Conservation (phyloP, 352 stramenopile genomes). For the Phytophthora nicotianae region DNA sequence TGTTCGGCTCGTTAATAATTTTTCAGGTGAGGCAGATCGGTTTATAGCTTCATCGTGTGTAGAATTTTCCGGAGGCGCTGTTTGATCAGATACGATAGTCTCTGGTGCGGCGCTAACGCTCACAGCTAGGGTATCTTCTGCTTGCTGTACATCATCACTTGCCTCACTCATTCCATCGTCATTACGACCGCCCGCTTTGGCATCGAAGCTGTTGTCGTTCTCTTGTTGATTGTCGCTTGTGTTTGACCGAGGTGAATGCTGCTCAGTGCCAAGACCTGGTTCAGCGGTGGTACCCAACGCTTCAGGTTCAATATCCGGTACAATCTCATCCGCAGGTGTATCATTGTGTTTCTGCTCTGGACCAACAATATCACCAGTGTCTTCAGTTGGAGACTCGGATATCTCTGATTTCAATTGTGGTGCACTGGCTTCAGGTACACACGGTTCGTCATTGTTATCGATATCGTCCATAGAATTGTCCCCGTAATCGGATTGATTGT, state of each 20-base stretch:
- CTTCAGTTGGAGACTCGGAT: not conserved
- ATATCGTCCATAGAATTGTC: conserved; percentile 5
- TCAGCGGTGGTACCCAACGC: not conserved
- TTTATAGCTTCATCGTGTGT: not conserved
- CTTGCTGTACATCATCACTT: not conserved
- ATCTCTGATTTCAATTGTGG: not conserved
- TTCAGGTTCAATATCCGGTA: not conserved
- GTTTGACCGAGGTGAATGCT: conserved; percentile 12
- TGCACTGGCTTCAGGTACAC: not conserved
- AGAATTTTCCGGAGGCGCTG: not conserved
- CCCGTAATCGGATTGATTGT: conserved; percentile 25
- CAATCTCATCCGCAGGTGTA: not conserved
- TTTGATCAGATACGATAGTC: not conserved
- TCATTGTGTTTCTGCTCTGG: conserved; percentile 3
- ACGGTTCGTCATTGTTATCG: not conserved
- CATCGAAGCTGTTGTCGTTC: conserved; percentile 61
- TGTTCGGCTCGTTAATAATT: conserved; percentile 8
- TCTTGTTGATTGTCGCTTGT: conserved; percentile 25
- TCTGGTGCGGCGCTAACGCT: not conserved
- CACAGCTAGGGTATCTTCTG: not conserved
- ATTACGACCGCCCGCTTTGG: conserved; percentile 21
- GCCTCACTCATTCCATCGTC: conserved; percentile 3
- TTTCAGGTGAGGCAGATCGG: conserved; percentile 9
- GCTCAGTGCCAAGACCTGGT: not conserved
- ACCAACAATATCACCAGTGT: not conserved